Conservation (phyloP, 192 early-diverging fungal genomes). For the Linnemannia exigua region DNA sequence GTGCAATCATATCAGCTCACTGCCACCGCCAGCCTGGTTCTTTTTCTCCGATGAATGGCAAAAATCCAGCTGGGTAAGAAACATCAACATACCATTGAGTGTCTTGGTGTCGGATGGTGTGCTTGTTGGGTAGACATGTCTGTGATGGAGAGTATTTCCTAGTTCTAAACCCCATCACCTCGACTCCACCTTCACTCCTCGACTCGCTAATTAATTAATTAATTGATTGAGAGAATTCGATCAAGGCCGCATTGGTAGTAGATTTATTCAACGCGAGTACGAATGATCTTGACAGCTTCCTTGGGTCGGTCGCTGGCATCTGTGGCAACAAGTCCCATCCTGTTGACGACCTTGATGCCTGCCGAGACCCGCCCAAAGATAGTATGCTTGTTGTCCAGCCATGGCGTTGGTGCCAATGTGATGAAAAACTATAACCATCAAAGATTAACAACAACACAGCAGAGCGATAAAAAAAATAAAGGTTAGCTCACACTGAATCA, state of each 20-base stretch:
- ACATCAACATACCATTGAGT: neutral
- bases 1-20: slow-evolving; percentile 3
- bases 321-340: slow-evolving; percentile 78
- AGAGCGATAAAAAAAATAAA: no score
- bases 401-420: slow-evolving; percentile 90
- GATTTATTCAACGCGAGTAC: slow-evolving; percentile 50
- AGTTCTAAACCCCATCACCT: neutral
- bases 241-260: neutral
- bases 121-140: neutral
- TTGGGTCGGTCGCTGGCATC: slow-evolving; percentile 69
- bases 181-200: neutral
- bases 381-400: slow-evolving; percentile 93
- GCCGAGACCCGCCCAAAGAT: slow-evolving; percentile 90
- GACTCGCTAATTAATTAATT: neutral
- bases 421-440: slow-evolving; percentile 84
- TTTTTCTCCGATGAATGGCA: neutral
- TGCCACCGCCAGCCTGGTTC: neutral
- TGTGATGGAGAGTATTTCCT: neutral
- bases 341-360: slow-evolving; percentile 87
- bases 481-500: neutral
- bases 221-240: neutral
- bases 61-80: neutral
- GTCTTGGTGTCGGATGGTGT: neutral
- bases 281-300: slow-evolving; percentile 62
- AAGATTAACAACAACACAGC: slow-evolving; percentile 3